A percentile compares a stretch with the other conserved stretches of the same genome.
Conservation (phyloP, 306 rosid genomes). For the Adenanthera pavonina region DNA sequence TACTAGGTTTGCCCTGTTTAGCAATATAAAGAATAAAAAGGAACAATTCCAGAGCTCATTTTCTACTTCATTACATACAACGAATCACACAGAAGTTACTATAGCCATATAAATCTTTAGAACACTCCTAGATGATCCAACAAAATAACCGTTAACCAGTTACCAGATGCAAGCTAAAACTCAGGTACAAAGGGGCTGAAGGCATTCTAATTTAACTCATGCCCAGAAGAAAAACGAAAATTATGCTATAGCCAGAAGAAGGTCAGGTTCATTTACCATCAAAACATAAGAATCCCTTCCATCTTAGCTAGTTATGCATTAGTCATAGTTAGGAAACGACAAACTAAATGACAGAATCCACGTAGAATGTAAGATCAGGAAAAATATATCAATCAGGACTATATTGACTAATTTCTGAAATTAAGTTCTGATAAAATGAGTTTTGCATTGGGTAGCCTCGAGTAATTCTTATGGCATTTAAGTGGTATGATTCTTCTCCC, state of each 20-base stretch:
- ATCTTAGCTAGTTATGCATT: background rate
- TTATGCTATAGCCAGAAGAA: background rate
- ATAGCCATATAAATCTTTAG: background rate
- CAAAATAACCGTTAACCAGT: background rate
- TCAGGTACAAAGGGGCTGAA: background rate
- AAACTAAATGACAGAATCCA: background rate
- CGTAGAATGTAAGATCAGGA: constrained; percentile 11
- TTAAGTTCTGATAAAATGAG: background rate
- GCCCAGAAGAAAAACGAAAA: background rate
- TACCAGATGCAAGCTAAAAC: background rate
- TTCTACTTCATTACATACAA: too few relatives aligned
- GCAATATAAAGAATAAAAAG: too few relatives aligned
- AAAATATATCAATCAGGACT: background rate
- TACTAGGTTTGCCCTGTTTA: too few relatives aligned
- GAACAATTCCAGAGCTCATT: too few relatives aligned
- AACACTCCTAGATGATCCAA: background rate
- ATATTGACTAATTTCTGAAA: background rate
- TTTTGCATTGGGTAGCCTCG: background rate
- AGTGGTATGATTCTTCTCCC: background rate
- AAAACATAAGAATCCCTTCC: background rate
- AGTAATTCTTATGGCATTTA: background rate
- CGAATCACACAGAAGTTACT: too few relatives aligned
- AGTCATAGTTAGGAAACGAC: background rate
- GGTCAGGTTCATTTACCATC: background rate
- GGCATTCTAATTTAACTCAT: background rate